Evolutionary conservation across 2,329 filamentous ascomycete species (phyloP), one percentile per base, ranked within the genome.

Genomic region (Aspergillus latus): DNA sequence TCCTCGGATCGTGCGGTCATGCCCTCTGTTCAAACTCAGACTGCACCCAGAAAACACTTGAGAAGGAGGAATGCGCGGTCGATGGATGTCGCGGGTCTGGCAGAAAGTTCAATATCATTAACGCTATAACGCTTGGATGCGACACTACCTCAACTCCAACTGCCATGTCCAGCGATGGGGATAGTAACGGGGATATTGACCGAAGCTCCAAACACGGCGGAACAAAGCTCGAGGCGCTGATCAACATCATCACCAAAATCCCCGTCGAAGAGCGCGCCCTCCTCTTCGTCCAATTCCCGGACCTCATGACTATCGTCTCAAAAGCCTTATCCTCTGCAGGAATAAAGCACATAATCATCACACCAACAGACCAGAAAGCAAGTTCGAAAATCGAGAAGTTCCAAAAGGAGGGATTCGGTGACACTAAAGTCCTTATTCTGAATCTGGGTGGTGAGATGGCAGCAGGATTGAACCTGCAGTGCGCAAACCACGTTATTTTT

Each of bases 401-500:
- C 54, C 75, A 80, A 46, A 63, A 68, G 9, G 63, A 69, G 56
- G 73, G 59, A 47, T 75, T 67, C 32, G 53, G 64, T 46, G 56
- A 68, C 13, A 60, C 67, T 30, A 82, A 78, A 50, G 81, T 84
- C 0, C 71, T 88, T 4, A 72, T 88, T 13, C 71, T 89, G 30
- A 81, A 84, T 55, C 72, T 85, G 2, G 78, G 78, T 1, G 78
- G 79, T 59, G 82, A 82, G 34, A 81, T 82, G 52, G 82, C 85
- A 2, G 80, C 85, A 32, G 86, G 86, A 50, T 69, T 81, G 82
- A 88, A 89, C 60, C 70, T 89, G 1, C 82, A 84, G 46, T 79
- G 78, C 39, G 84, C 85, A 0, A 88, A 87, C 59, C 84, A 88
- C 56, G 74, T 88, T 36, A 78, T 89, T 32, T 88, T 89, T 66